Evolutionary conservation across 2,329 filamentous ascomycete species (phyloP).

Genomic region (Cordyceps javanica): DNA sequence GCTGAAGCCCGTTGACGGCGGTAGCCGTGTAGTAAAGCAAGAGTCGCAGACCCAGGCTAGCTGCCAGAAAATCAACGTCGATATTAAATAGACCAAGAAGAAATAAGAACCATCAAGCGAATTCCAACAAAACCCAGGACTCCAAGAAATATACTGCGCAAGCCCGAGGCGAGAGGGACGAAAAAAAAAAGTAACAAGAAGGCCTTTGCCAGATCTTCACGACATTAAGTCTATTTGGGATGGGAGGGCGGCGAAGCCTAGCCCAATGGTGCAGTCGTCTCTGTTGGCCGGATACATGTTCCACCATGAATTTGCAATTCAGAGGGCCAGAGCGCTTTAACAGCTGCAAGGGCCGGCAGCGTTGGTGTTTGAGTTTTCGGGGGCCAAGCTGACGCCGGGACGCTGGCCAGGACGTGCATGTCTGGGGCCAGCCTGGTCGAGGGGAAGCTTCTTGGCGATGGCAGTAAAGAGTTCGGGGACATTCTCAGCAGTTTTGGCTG

Average conservation of each 20-base stretch:
- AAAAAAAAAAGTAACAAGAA: constrained; percentile 1
- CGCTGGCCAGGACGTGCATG: constrained; percentile 65
- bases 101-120: constrained; percentile 32
- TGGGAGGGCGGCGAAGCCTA: neutral
- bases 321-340: constrained; percentile 26
- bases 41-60: neutral
- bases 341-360: constrained; percentile 50
- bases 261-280: neutral
- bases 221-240: constrained; percentile 8
- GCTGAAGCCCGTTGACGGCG: neutral
- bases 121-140: constrained; percentile 33
- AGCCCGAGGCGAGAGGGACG: constrained; percentile 20
- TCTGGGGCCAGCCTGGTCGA: constrained; percentile 91
- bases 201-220: constrained; percentile 2
- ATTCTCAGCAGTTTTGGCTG: constrained; percentile 94
- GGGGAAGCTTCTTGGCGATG: constrained; percentile 94
- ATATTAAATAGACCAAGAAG: constrained; percentile 17
- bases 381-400: constrained; percentile 50
- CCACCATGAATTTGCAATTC: neutral
- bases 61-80: constrained; percentile 10
- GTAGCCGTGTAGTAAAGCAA: neutral
- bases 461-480: constrained; percentile 93
- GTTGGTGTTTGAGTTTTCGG: constrained; percentile 54
- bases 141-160: constrained; percentile 33
- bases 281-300: neutral